phyloP scores from a whole-genome alignment of 176 grass and related monocot genomes.

The Cymbopogon citratus region DNA sequence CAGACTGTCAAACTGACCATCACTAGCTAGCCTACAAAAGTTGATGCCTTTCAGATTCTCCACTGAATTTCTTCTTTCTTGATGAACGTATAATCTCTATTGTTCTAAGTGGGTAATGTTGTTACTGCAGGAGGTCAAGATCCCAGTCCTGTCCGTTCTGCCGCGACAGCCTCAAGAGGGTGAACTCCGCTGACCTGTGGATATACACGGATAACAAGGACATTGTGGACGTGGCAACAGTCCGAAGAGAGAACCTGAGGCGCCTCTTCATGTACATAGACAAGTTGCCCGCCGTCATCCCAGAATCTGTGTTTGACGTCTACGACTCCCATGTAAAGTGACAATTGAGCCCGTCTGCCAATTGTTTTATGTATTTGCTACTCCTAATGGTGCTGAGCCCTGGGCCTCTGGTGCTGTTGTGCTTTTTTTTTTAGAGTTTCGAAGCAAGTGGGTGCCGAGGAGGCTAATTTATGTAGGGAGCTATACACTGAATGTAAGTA shows the following conservation, averaged over 20 bases:
- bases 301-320: constrained; percentile 60
- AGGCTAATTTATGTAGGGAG: too few relatives aligned
- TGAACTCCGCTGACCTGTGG: constrained; percentile 77
- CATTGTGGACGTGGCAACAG: constrained; percentile 51
- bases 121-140: constrained; percentile 59
- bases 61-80: background rate
- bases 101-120: background rate
- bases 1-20: background rate
- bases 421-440: background rate
- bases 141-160: constrained; percentile 95
- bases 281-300: constrained; percentile 72
- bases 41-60: background rate
- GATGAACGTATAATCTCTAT: background rate
- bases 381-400: constrained; percentile 19
- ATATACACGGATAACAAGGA: constrained; percentile 66
- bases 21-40: background rate
- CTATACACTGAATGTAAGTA: too few relatives aligned
- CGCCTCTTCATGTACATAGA: constrained; percentile 81
- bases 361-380: constrained; percentile 3
- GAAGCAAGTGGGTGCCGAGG: too few relatives aligned
- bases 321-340: constrained; percentile 79
- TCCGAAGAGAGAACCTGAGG: constrained; percentile 70
- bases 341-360: background rate
- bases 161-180: constrained; percentile 59
- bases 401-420: background rate